These are phyloP conservation scores for Mucuna pruriens DNA, from an alignment of 306 rosid genomes.

Conservation along the genomic window DNA sequence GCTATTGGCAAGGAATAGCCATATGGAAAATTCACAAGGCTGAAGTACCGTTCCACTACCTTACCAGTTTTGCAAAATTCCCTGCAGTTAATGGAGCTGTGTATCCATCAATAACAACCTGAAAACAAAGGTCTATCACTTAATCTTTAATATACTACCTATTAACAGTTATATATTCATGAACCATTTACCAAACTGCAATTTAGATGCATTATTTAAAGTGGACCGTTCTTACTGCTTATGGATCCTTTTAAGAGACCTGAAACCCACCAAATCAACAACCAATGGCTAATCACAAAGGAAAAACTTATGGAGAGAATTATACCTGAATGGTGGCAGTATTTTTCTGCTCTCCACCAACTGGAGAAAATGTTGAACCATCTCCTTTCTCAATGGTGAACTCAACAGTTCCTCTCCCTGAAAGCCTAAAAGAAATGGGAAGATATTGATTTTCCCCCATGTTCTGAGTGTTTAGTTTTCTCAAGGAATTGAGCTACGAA, in stretches of 20 bases:
- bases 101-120: conserved; percentile 90
- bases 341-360: conserved; percentile 76
- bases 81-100: conserved; percentile 95
- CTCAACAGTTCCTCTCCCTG: conserved; percentile 92
- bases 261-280: conserved; percentile 22
- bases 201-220: conserved; percentile 1
- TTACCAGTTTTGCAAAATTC: conserved; percentile 96
- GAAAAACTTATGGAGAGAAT: conserved; percentile 14
- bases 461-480: not conserved
- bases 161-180: not conserved
- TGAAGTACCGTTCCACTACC: conserved; percentile 71
- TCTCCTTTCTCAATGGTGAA: conserved; percentile 81
- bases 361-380: conserved; percentile 84
- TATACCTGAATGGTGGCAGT: conserved; percentile 79
- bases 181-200: conserved; percentile 11
- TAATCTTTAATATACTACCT: conserved; percentile 4
- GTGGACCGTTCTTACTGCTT: not conserved
- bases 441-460: conserved; percentile 35
- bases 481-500: conserved; percentile 2
- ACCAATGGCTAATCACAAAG: conserved; percentile 10
- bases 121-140: conserved; percentile 41
- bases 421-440: conserved; percentile 59
- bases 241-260: conserved; percentile 24
- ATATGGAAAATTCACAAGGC: conserved; percentile 35
- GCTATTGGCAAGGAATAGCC: conserved; percentile 12